Base-by-base conservation (phyloP, 2,329 filamentous ascomycete genomes). In the Esteya vermicola region DNA sequence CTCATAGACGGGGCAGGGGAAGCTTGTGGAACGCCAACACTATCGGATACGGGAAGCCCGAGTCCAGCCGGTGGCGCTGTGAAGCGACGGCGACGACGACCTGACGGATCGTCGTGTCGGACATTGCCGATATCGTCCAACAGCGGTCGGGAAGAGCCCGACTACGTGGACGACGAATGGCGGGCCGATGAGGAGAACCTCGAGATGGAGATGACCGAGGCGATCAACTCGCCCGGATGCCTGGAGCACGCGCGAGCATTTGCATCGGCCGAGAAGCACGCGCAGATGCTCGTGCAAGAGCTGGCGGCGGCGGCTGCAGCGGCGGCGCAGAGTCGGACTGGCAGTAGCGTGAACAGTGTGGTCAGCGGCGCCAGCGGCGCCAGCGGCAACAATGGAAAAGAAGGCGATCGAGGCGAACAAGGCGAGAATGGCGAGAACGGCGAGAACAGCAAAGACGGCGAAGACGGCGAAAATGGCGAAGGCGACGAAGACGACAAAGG, bases 121-220 rank as follows among this genome's bases (percentile, higher is more conserved):
- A 40, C 48, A 10, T 35, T 49, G n/a, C 48, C 48, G 3, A 22
- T n/a, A n/a, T n/a, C n/a, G n/a, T n/a, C 34, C 3, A 40, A 23
- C 12, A 22, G 23, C 20, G 18, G 33, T 18, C 25, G 23, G 12
- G 47, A 55, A 10, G 64, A 59, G 37, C 57, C 67, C 1, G 65
- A 67, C 56, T 77, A 36, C 68, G 72, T 78, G 42, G 67, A 73
- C 39, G 71, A 77, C 12, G 76, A 77, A 43, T 78, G 75, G 72
- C 67, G 70, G 40, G 61, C 64, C 20, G 72, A 75, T 35, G 80
- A 83, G 51, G 70, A 73, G 46, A 68, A 72, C 36, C 63, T 88
- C 1, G 79, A 84, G 51, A 62, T 69, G 16, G 77, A 85, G 51
- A 85, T 89, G 52, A 72, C 75, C 12, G 72, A 77, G 44, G 73